Evolutionary conservation across 495 filamentous ascomycete species (phyloP), one percentile per base, ranked within the genome.

Genomic region (Tuber calosporum): DNA sequence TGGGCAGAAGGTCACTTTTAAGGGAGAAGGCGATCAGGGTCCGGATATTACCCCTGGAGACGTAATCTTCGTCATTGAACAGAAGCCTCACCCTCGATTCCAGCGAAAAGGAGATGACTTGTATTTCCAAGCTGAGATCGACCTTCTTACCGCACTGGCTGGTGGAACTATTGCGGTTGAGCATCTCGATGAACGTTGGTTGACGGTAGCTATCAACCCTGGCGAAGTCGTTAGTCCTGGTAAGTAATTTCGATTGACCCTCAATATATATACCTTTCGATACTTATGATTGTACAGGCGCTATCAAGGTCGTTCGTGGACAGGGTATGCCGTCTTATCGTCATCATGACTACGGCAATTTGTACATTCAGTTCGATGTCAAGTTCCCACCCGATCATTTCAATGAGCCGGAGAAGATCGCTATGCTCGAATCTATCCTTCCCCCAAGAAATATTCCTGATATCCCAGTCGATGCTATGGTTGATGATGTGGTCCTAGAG

Each of bases 301-400:
- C 90, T 62, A 89, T 98, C 79, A 99, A 97, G 87, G 90, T 96
- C 83, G 92, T 99, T 80, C 91, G 91, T 76, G 94, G 93, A 70
- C 96, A 99, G 84, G 95, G 95, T 85, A 99, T 99, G 95, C 95
- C 95, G 48, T 97, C 96, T 0, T 91, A 88, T 84, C 90, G 96
- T 74, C 96, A 98, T 83, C 96, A 99, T 84, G 92, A 97, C 84
- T 90, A 87, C 82, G 95, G 95, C 75, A 99, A 98, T 84, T 88
- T 99, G 74, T 99, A 95, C 85, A 92, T 98, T 82, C 93, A 96
- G 83, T 99, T 99, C 86, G 89, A 92, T 75, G 93, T 99, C 85
- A 96, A 96, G 84, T 97, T 99, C 88, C 95, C 95, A 73, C 87
- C 86, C 82, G 87, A 87, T 84, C 83, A 84, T 82, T 89, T 84